phyloP scores from a whole-genome alignment of 257 asterid species.

The Nyctanthes arbortristis region DNA sequence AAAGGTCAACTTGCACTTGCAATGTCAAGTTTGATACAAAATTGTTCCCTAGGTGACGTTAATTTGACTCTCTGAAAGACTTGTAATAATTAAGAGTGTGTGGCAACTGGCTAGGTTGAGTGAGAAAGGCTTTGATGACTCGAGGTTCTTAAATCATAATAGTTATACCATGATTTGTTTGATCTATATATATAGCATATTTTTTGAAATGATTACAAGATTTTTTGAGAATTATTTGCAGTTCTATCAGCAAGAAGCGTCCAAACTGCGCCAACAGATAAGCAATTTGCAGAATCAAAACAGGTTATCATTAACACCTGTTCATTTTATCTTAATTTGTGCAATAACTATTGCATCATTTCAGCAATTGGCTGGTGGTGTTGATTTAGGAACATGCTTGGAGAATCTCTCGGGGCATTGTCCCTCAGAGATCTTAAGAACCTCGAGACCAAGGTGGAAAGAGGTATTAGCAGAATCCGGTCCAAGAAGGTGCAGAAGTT shows the following conservation, averaged over 20 bases:
- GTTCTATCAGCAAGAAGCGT: slow-evolving; percentile 93
- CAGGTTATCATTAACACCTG: slow-evolving; percentile 49
- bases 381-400: slow-evolving; percentile 65
- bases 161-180: too few species aligned
- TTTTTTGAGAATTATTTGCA: slow-evolving; percentile 26
- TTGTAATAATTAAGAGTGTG: too few species aligned
- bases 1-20: background rate
- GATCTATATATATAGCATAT: too few species aligned
- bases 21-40: too few species aligned
- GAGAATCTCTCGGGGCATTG: slow-evolving; percentile 65
- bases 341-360: background rate
- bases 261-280: slow-evolving; percentile 74
- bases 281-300: slow-evolving; percentile 71
- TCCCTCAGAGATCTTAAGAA: slow-evolving; percentile 59
- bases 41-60: too few species aligned
- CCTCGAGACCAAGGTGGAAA: slow-evolving; percentile 70
- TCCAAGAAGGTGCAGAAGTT: slow-evolving; percentile 64
- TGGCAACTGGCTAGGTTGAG: too few species aligned
- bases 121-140: too few species aligned
- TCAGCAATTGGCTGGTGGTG: background rate
- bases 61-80: too few species aligned
- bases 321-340: background rate
- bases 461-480: slow-evolving; percentile 68
- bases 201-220: too few species aligned
- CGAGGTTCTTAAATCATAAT: too few species aligned